phyloP scores from a whole-genome alignment of 1,139 yeast species.

The Magnusiomyces clavatus region DNA sequence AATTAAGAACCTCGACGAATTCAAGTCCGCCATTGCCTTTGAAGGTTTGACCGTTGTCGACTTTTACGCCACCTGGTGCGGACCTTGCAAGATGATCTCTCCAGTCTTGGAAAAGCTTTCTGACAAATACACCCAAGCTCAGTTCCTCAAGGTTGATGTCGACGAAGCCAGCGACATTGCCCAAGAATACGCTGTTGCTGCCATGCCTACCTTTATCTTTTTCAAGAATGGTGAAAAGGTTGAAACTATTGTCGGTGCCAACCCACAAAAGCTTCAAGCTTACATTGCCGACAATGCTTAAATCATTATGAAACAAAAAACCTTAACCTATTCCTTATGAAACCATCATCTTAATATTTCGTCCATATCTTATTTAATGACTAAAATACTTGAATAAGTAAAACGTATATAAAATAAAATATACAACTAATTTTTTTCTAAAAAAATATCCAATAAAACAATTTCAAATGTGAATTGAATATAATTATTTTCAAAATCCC shows the following conservation, averaged over 20 bases:
- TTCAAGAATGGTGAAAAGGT: slow-evolving; percentile 60
- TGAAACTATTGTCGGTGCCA: slow-evolving; percentile 69
- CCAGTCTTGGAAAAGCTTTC: slow-evolving; percentile 66
- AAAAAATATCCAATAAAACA: background rate
- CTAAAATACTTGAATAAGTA: too few relatives aligned
- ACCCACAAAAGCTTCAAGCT: slow-evolving; percentile 27
- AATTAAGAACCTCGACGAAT: slow-evolving; percentile 48
- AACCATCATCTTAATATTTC: too few relatives aligned
- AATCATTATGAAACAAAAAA: background rate
- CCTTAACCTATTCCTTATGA: background rate
- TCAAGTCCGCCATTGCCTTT: slow-evolving; percentile 48
- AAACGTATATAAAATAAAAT: too few relatives aligned
- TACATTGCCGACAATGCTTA: slow-evolving; percentile 30
- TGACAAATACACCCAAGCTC: slow-evolving; percentile 38
- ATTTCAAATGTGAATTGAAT: background rate
- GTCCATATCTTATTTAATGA: too few relatives aligned
- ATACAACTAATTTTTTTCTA: background rate
- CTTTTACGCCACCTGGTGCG: slow-evolving; percentile 89
- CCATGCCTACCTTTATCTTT: slow-evolving; percentile 85
- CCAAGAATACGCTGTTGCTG: slow-evolving; percentile 56
- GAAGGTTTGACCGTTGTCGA: slow-evolving; percentile 67
- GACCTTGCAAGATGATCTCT: slow-evolving; percentile 83
- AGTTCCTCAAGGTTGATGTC: slow-evolving; percentile 74
- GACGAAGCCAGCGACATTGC: slow-evolving; percentile 67
- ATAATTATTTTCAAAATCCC: too few relatives aligned